A percentile compares a stretch with the other conserved stretches of the same genome.
Evolutionary conservation across 345 rosid genomes (phyloP).

Genomic region (Raphanus sativus): DNA sequence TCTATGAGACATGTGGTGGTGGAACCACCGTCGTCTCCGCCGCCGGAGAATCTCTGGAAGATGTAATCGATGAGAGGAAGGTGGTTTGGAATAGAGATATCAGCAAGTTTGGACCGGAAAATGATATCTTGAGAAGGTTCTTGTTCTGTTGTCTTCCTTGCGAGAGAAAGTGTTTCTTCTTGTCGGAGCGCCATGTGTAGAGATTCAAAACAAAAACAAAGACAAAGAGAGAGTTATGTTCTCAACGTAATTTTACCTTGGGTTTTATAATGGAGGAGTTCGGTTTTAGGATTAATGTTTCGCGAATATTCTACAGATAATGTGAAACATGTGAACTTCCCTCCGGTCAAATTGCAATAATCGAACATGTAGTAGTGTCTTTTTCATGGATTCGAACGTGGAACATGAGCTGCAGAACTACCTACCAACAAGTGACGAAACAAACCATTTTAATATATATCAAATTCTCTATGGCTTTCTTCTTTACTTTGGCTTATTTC

Average conservation of each 20-base stretch:
- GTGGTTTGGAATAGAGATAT: slow-evolving; percentile 68
- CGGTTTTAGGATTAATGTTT: neutral
- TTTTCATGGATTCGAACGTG: no score
- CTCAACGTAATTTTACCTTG: neutral
- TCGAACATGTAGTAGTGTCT: no score
- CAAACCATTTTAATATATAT: no score
- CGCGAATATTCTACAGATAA: no score
- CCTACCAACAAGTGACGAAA: no score
- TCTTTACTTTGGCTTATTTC: no score
- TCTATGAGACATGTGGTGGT: slow-evolving; percentile 58
- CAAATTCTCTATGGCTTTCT: no score
- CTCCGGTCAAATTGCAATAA: no score
- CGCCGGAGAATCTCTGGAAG: slow-evolving; percentile 61
- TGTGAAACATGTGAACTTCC: no score
- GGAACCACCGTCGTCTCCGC: neutral
- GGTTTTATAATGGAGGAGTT: neutral
- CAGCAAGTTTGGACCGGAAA: slow-evolving; percentile 83
- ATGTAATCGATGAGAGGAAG: slow-evolving; percentile 66
- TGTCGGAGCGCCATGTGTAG: slow-evolving; percentile 35
- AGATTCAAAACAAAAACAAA: neutral
- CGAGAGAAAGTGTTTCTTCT: neutral
- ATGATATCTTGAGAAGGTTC: slow-evolving; percentile 37
- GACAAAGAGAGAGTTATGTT: neutral
- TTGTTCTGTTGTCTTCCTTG: slow-evolving; percentile 15
- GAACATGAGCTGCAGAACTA: no score